Conservation (phyloP, 1,284 basidiomycete genomes). For the Puccinia novopanici region DNA sequence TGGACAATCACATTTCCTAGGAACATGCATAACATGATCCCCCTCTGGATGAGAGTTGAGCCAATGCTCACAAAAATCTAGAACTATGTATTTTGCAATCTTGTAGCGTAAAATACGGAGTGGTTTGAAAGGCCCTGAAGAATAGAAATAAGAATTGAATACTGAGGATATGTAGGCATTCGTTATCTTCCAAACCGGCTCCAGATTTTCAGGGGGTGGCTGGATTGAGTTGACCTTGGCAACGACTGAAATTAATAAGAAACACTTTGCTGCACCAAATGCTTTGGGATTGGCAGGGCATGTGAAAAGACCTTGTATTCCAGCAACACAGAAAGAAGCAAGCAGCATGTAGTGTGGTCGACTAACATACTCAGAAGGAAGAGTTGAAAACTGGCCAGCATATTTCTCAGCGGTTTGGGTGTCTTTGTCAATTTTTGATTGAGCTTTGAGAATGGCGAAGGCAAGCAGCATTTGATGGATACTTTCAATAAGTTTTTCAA, state of each 20-base stretch:
- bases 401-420: not conserved
- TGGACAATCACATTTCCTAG: not conserved
- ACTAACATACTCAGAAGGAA: not conserved
- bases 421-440: not conserved
- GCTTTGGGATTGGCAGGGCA: not conserved
- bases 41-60: not conserved
- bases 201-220: not conserved
- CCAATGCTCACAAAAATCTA: conserved; percentile 23
- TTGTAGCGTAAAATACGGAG: not conserved
- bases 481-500: not conserved
- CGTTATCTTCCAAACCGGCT: conserved; percentile 20
- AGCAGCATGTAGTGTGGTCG: not conserved
- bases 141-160: conserved; percentile 4
- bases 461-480: conserved; percentile 18
- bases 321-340: not conserved
- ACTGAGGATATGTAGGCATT: conserved; percentile 25
- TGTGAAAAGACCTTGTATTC: not conserved
- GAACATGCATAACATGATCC: not conserved
- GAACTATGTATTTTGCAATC: conserved; percentile 5
- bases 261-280: not conserved
- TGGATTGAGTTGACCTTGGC: conserved; percentile 8
- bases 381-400: not conserved
- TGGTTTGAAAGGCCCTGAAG: not conserved
- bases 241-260: not conserved
- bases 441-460: conserved; percentile 7